Evolutionary conservation across 371 early-diverging fungal species (phyloP).

Genomic region (Mucor plumbeus): DNA sequence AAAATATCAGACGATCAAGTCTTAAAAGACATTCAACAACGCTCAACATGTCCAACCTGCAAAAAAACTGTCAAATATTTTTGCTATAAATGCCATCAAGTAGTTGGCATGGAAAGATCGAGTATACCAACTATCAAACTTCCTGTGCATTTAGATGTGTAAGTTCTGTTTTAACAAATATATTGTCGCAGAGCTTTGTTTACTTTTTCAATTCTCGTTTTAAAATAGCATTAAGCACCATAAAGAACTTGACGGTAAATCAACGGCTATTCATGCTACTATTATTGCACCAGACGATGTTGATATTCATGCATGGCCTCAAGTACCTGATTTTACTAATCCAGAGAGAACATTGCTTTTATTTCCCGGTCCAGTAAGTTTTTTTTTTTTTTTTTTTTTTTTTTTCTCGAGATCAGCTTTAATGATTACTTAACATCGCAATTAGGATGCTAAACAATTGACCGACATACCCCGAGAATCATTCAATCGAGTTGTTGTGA

Average conservation of each 20-base stretch:
- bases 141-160: constrained; percentile 82
- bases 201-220: too few relatives aligned
- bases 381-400: too few relatives aligned
- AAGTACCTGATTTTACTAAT: constrained; percentile 57
- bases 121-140: constrained; percentile 69
- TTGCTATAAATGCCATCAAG: constrained; percentile 73
- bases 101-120: constrained; percentile 57
- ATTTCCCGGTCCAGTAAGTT: constrained; percentile 81
- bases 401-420: not conserved
- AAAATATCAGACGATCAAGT: constrained; percentile 46
- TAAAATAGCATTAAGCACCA: constrained; percentile 76
- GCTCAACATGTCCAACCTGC: constrained; percentile 64
- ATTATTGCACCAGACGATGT: constrained; percentile 76
- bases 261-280: constrained; percentile 86
- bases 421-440: not conserved
- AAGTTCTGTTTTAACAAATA: constrained; percentile 21
- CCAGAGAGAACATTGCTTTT: constrained; percentile 75
- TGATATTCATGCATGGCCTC: constrained; percentile 59
- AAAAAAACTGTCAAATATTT: constrained; percentile 73
- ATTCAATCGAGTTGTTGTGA: constrained; percentile 82
- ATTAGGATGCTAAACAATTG: constrained; percentile 70
- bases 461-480: constrained; percentile 61
- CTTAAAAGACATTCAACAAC: constrained; percentile 37
- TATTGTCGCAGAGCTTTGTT: too few relatives aligned
- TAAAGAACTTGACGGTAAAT: constrained; percentile 81